Evolutionary conservation across 768 basidiomycete genomes (phyloP), one percentile per base, ranked within the genome.

Genomic region (Lactifluus volemus): DNA sequence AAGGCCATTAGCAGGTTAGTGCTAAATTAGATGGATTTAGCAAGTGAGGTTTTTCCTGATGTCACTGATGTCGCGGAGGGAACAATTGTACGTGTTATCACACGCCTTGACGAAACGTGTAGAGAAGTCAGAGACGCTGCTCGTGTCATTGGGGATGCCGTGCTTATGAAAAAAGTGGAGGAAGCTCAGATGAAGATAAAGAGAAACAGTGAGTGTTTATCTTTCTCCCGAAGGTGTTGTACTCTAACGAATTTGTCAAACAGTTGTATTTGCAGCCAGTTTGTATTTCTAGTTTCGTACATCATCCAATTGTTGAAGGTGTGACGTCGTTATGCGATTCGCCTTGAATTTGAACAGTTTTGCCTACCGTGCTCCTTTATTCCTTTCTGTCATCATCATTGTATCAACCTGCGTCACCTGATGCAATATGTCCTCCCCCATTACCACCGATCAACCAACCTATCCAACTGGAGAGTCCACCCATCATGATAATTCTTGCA

Each of bases 141-240:
- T 7, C 82, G 97, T 38, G 95, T 98, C 42, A 97, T 98, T 55
- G 97, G 97, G 2, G 97, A 98, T 72, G 88, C 88, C 25, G 93
- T 91, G 53, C 73, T 99, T 44, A 97, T 98, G 80, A 89, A 89
- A 73, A 98, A 98, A 72, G 97, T 98, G 94, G 96, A 98, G 69
- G 91, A 93, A 67, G 86, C 90, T 0, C 95, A 98, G 69, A 81
- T 84, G 44, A 88, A 88, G 73, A 98, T 99, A 67, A 96, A 96
- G 73, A 78, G 97, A 72, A 97, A 98, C 72, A 96, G 93, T 94
- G 73, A 79, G 93, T 84, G 47, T 58, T 51, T 50, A 2, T 25
- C 45, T 34, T 30, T 51, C 55, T 39, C n/a, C 5, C 34, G 17
- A 49, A 12, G 9, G 25, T n/a, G 39, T 44, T 9, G 10, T 19